These are phyloP conservation scores for Pseudohyphozyma bogoriensis DNA, from an alignment of 768 basidiomycete species.

Conservation along the genomic window DNA sequence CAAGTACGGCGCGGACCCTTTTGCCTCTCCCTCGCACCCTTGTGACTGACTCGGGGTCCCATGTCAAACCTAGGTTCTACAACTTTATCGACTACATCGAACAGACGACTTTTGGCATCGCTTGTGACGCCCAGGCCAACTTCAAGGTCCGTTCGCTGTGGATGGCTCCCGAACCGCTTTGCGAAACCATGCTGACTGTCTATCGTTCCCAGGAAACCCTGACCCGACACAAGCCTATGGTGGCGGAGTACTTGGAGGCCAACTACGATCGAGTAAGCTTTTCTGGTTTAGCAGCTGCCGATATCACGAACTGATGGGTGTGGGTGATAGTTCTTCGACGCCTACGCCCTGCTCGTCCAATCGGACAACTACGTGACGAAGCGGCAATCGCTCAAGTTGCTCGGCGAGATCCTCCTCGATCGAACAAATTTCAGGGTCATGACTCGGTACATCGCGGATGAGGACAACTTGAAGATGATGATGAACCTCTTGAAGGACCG, in stretches of 20 bases:
- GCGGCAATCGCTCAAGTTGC: conserved; percentile 91
- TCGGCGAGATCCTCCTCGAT: conserved; percentile 95
- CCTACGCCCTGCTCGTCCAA: conserved; percentile 82
- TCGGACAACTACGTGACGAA: conserved; percentile 99
- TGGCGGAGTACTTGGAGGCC: conserved; percentile 89
- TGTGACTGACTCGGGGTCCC: background rate
- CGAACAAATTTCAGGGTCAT: conserved; percentile 97
- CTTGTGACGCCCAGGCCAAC: conserved; percentile 94
- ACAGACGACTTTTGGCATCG: conserved; percentile 93
- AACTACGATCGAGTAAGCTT: conserved; percentile 76
- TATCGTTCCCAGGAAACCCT: conserved; percentile 59
- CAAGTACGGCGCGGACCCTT: conserved; percentile 54
- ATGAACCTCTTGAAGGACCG: conserved; percentile 97
- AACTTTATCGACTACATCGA: conserved; percentile 94
- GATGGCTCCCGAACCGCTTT: conserved; percentile 2
- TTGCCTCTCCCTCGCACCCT: background rate
- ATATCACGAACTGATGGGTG: background rate
- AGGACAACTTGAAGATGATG: conserved; percentile 98
- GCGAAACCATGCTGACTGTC: background rate
- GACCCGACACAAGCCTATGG: conserved; percentile 95
- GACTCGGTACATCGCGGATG: conserved; percentile 92
- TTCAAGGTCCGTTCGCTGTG: conserved; percentile 50
- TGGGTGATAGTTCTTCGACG: conserved; percentile 93
- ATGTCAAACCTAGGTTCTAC: conserved; percentile 64
- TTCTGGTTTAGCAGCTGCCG: background rate